Evolutionary conservation across 192 early-diverging fungal genomes (phyloP), one percentile per base, ranked within the genome.

Genomic region (Coemansia sp.): DNA sequence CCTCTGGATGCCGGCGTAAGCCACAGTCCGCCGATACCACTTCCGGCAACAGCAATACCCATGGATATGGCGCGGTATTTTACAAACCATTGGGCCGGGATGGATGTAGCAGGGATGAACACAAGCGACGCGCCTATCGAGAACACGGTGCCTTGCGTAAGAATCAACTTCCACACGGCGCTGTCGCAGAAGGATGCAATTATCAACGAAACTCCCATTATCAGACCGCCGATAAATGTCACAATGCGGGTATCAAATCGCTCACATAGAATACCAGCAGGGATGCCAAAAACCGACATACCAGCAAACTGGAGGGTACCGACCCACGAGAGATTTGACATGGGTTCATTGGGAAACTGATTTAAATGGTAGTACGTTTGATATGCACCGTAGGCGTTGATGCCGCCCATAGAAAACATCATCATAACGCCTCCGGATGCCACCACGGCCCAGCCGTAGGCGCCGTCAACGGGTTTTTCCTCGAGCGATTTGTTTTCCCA

Each of bases 41-140:
- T 81, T 46, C 86, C 86, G 21, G 83, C 73, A 2, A 83, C 75
- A 0, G 57, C 81, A 25, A 86, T 67, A 12, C 86, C 86, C 1
- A 82, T 70, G 9, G 84, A 84, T 23, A 85, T 60, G 9, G 79
- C 72, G 35, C 83, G 77, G 28, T 68, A 64, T 63, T 67, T 84
- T 33, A 64, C 65, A 46, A 84, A 87, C 77, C 75, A 87, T 33
- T 87, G 86, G 10, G 84, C 75, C n/a, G 86, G 84, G 18, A 86
- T 71, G n/a, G 79, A 79, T n/a, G 66, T 46, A 0, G 81, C 70
- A 0, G 86, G 84, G 26, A 84, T 82, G 58, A 79, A 85, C 10
- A 77, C 75, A 15, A 84, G 45, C 29, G 77, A 67, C 1, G 71
- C 77, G 26, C 84, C 86, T 0, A 85, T 28, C 16, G 72, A 70